Percentiles rank a stretch among this genome's conserved stretches.
Evolutionary conservation across 2,329 filamentous ascomycete genomes (phyloP).

Genomic region (Cordyceps militaris): DNA sequence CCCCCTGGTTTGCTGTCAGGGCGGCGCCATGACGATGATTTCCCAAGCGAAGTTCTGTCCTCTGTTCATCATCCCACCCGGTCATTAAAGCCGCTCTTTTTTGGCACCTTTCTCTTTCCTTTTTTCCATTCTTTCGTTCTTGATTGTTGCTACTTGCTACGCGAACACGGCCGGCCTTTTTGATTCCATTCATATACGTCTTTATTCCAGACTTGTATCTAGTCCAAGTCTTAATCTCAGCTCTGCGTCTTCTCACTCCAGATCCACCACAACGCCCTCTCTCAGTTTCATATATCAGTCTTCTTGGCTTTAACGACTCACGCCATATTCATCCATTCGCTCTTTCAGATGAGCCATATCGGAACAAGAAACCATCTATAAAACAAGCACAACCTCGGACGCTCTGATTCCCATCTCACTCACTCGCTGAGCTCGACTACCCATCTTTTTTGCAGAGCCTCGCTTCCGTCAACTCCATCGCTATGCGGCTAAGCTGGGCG

Average conservation of each 20-base stretch:
- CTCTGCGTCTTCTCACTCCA: not conserved
- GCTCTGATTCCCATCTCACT: not conserved
- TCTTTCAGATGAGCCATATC: not conserved
- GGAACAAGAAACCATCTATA: not conserved
- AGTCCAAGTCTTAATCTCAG: not conserved
- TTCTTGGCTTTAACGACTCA: not conserved
- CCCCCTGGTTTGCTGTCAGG: not conserved
- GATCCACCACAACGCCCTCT: not conserved
- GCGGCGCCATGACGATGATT: not conserved
- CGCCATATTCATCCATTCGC: not conserved
- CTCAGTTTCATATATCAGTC: not conserved
- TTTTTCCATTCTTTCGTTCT: constrained; percentile 2
- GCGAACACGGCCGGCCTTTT: not conserved
- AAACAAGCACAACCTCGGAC: not conserved
- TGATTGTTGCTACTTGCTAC: not conserved
- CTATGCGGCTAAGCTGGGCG: constrained; percentile 26
- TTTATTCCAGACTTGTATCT: not conserved
- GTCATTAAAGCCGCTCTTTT: not conserved
- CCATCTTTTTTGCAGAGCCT: not conserved
- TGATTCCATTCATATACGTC: not conserved
- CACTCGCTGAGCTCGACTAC: constrained; percentile 1
- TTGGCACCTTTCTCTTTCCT: not conserved
- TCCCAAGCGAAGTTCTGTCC: constrained; percentile 5
- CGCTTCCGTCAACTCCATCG: not conserved
- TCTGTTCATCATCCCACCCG: not conserved